Evolutionary conservation across 495 filamentous ascomycete species (phyloP).

Genomic region (Aspergillus leporis): DNA sequence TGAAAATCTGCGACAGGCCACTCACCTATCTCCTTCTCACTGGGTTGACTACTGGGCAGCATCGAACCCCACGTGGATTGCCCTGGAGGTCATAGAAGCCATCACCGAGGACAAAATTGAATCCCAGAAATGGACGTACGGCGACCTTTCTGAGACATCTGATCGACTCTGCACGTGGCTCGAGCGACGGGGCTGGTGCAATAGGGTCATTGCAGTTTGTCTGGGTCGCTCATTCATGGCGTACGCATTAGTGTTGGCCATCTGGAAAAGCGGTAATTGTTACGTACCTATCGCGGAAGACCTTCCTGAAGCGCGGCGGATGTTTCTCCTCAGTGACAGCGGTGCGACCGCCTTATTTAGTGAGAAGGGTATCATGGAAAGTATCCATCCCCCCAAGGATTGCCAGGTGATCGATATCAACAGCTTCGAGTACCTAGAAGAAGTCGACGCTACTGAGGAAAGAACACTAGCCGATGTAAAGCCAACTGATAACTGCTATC

Average conservation of each 20-base stretch:
- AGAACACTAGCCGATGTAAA: background rate
- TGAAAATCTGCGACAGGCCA: constrained; percentile 1
- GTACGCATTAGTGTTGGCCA: constrained; percentile 27
- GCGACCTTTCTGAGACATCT: constrained; percentile 10
- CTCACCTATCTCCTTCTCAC: constrained; percentile 5
- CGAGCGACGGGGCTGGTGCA: background rate
- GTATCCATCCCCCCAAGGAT: background rate
- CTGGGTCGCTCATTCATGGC: constrained; percentile 8
- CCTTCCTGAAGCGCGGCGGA: constrained; percentile 25
- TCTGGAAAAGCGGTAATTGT: constrained; percentile 53
- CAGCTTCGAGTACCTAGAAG: background rate
- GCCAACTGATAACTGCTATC: constrained; percentile 26
- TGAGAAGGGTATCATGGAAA: background rate
- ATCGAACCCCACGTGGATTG: background rate
- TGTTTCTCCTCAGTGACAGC: constrained; percentile 23
- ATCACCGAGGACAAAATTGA: background rate
- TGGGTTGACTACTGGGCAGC: constrained; percentile 15
- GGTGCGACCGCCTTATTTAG: constrained; percentile 23
- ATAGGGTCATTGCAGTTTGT: background rate
- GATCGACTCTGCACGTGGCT: constrained; percentile 9
- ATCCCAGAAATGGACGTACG: constrained; percentile 12
- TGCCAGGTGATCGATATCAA: constrained; percentile 1
- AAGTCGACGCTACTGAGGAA: background rate
- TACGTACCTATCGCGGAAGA: constrained; percentile 59
- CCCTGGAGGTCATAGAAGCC: background rate